Evolutionary conservation across 129 eudicot species (phyloP).

Genomic region (Chrysanthemum seticuspe): DNA sequence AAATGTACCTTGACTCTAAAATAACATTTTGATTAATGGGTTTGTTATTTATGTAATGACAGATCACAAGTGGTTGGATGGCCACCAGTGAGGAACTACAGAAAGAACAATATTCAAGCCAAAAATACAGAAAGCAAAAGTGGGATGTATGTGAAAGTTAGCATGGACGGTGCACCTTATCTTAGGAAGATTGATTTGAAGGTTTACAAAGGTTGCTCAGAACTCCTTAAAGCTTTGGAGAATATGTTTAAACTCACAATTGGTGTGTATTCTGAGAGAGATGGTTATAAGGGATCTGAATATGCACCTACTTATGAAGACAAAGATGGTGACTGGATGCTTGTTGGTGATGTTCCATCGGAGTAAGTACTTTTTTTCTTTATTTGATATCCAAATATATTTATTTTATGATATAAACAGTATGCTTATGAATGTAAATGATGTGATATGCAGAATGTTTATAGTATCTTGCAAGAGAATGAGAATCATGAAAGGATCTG

Average conservation of each 20-base stretch:
- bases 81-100: constrained; percentile 79
- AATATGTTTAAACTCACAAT: constrained; percentile 70
- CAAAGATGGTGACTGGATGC: constrained; percentile 97
- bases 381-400: background rate
- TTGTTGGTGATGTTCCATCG: constrained; percentile 95
- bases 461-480: constrained; percentile 71
- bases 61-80: constrained; percentile 91
- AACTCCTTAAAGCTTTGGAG: constrained; percentile 63
- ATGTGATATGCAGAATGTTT: constrained; percentile 62
- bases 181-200: constrained; percentile 84
- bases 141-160: constrained; percentile 77
- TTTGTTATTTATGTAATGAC: background rate
- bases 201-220: constrained; percentile 54
- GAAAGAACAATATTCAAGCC: constrained; percentile 48
- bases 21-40: background rate
- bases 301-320: constrained; percentile 89
- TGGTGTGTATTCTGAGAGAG: constrained; percentile 78
- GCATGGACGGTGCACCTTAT: constrained; percentile 95
- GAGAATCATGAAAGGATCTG: constrained; percentile 83
- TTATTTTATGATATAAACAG: background rate
- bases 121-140: constrained; percentile 45
- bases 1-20: background rate
- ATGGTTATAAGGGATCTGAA: constrained; percentile 83
- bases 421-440: constrained; percentile 24
- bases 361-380: constrained; percentile 46